Evolutionary conservation across 1,284 basidiomycete species (phyloP).

Genomic region (Xerocomus tenax): DNA sequence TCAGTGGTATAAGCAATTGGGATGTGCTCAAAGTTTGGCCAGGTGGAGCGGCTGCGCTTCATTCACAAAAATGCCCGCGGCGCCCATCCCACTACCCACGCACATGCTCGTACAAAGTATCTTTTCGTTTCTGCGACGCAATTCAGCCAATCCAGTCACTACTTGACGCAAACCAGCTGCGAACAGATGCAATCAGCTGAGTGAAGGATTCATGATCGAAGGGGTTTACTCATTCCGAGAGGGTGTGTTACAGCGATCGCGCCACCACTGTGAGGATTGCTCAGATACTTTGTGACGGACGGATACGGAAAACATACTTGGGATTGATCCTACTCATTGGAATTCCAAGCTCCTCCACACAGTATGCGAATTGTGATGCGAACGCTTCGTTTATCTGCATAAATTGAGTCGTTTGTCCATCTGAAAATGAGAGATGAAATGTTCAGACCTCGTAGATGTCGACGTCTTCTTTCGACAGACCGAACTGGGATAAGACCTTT

Average conservation of each 20-base stretch:
- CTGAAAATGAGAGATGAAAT: conserved; percentile 27
- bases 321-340: conserved; percentile 83
- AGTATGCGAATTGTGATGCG: conserved; percentile 71
- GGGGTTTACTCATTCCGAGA: conserved; percentile 65
- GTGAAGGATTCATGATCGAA: background rate
- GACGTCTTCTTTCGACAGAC: conserved; percentile 74
- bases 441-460: conserved; percentile 74
- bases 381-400: conserved; percentile 76
- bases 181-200: background rate
- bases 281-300: background rate
- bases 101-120: conserved; percentile 83
- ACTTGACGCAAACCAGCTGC: conserved; percentile 76
- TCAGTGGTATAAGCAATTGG: background rate
- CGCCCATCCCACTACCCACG: conserved; percentile 83
- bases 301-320: conserved; percentile 43
- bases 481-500: conserved; percentile 64
- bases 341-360: conserved; percentile 71
- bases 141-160: conserved; percentile 74
- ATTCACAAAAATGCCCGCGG: conserved; percentile 74
- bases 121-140: conserved; percentile 57
- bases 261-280: conserved; percentile 52
- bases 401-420: background rate
- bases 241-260: conserved; percentile 81
- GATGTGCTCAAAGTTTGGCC: conserved; percentile 22
- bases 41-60: conserved; percentile 37